Base-by-base conservation (phyloP, 2,329 filamentous ascomycete species). In the Pseudogymnoascus sp. region DNA sequence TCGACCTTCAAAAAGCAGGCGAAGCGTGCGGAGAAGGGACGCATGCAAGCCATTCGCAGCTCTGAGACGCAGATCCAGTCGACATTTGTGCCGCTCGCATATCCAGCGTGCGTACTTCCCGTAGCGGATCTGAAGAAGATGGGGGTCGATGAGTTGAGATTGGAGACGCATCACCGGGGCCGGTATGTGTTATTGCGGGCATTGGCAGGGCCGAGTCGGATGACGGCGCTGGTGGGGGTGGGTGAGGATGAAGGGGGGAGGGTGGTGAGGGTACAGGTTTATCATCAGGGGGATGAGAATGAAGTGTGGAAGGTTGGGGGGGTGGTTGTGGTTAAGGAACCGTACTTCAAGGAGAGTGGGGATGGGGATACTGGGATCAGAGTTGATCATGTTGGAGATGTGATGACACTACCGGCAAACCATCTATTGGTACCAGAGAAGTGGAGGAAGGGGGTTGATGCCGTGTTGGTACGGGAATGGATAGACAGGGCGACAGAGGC, bases 261-360 rank as follows among this genome's bases (percentile, higher is more conserved):
- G 33, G 68, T 76, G 1, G 7, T 74, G 18, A 66, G 80, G 1
- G 71, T 78, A 63, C 66, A 80, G 0, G 76, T 78, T 63, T 73
- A 80, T 53, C 74, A n/a, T 72, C 77, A 79, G 44, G 76, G 75
- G 5, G 71, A 74, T 1, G 75, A 77, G 25, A 64, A 67, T 1
- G 69, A 78, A 5, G 67, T 76, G 0, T 60, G 83, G 2, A 64
- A 67, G 0, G 62, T 71, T 40, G 71, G 73, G 1, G 71, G 70
- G 11, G 67, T 78, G 0, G 73, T 77, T 10, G 67, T 84, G 28
- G 61, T 85, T 28, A 85, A 84, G 65, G 82, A 84, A 63, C 81
- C 82, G 0, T 84, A 77, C 66, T 76, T 84, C 66, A 81, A 79
- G 65, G 50, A 56, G n/a, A 56, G 50, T 31, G 50, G 50, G 11